A percentile compares a stretch with the other conserved stretches of the same genome.
These are phyloP conservation scores for Hypoxylon crocopeplum DNA, from an alignment of 495 filamentous ascomycete genomes.

Conservation along the genomic window DNA sequence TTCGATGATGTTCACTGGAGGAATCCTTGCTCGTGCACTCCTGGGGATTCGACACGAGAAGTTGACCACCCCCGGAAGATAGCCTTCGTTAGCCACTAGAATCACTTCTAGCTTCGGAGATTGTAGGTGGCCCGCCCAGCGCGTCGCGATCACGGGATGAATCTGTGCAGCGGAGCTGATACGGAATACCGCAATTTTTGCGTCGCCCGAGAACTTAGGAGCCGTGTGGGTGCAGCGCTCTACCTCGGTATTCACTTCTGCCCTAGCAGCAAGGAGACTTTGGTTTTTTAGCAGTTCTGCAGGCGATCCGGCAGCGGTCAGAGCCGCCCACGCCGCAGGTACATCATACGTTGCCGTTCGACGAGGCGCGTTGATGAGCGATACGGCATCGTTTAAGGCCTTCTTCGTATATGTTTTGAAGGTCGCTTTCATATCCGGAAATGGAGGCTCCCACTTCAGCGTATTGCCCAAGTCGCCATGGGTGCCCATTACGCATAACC, in stretches of 20 bases:
- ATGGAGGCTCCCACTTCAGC: conserved; percentile 63
- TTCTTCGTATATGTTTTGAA: conserved; percentile 65
- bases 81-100: conserved; percentile 65
- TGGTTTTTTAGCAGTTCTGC: conserved; percentile 53
- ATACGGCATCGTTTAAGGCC: conserved; percentile 60
- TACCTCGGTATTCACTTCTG: conserved; percentile 61
- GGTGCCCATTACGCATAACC: conserved; percentile 63
- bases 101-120: conserved; percentile 61
- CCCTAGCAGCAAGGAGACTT: conserved; percentile 52
- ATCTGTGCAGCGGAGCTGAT: conserved; percentile 62
- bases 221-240: conserved; percentile 60
- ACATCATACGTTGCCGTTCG: conserved; percentile 62
- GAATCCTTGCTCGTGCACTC: conserved; percentile 50
- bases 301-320: conserved; percentile 47
- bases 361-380: conserved; percentile 64
- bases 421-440: conserved; percentile 62
- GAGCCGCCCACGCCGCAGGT: conserved; percentile 59
- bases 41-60: conserved; percentile 65
- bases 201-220: conserved; percentile 63
- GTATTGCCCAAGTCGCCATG: conserved; percentile 66
- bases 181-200: conserved; percentile 61
- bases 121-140: conserved; percentile 62
- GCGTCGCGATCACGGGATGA: conserved; percentile 65
- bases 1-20: conserved; percentile 63
- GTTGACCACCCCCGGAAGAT: conserved; percentile 60